phyloP scores from a whole-genome alignment of 768 basidiomycete genomes.

The Scleroderma bovista region DNA sequence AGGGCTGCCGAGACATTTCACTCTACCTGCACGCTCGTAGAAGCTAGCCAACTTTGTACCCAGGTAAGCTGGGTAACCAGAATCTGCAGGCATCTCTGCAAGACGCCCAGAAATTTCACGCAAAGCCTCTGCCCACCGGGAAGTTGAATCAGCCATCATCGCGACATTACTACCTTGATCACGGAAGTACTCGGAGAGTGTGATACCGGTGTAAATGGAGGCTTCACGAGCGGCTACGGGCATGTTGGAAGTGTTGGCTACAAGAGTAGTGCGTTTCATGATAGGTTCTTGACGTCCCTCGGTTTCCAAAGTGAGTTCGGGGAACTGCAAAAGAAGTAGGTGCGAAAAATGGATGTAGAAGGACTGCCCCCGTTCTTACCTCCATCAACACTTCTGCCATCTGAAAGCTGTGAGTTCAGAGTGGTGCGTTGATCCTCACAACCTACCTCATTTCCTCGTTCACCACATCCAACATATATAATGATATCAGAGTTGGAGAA shows the following conservation, averaged over 20 bases:
- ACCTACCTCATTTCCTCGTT: conserved; percentile 91
- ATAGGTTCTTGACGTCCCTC: conserved; percentile 94
- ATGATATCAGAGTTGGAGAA: conserved; percentile 99
- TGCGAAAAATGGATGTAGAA: conserved; percentile 3
- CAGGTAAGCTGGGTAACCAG: conserved; percentile 97
- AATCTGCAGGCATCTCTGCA: conserved; percentile 99
- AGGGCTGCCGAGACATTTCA: conserved; percentile 87
- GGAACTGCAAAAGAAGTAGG: conserved; percentile 50
- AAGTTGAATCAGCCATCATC: conserved; percentile 99
- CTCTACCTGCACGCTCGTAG: conserved; percentile 98
- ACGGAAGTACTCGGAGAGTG: conserved; percentile 98
- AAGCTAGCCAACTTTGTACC: conserved; percentile 94
- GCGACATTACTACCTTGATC: conserved; percentile 97
- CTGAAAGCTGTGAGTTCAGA: conserved; percentile 31
- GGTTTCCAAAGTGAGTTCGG: conserved; percentile 88
- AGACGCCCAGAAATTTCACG: conserved; percentile 99
- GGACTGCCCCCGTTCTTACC: conserved; percentile 33
- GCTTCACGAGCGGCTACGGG: conserved; percentile 99
- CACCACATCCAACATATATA: conserved; percentile 98
- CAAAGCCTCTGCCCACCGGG: conserved; percentile 98
- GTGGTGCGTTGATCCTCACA: conserved; percentile 34
- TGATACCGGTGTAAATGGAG: conserved; percentile 99
- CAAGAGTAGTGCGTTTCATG: conserved; percentile 99
- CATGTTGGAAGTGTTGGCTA: conserved; percentile 99
- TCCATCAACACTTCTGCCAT: conserved; percentile 99